Conservation (phyloP, 1,139 yeast species). For the Hemisphaericaspora lyxosophila region DNA sequence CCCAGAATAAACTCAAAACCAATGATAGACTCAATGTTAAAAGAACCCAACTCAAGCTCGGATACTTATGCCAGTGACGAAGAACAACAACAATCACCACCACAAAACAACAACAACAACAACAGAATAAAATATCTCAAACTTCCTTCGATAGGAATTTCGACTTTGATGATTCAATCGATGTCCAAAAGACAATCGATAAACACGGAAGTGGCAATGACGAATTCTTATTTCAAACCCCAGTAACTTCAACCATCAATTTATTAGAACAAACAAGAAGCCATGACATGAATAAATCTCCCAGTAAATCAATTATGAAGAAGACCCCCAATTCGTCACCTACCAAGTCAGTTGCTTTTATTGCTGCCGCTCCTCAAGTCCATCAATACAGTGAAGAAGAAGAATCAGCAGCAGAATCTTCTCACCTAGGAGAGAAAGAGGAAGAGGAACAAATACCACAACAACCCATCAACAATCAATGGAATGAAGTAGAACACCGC, state of each 20-base stretch:
- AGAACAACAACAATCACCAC: conserved; percentile 10
- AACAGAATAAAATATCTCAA: conserved; percentile 4
- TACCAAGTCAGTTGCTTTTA: conserved; percentile 42
- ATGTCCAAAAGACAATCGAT: conserved; percentile 17
- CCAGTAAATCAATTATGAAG: conserved; percentile 44
- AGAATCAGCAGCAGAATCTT: conserved; percentile 1
- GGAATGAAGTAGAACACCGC: conserved; percentile 3
- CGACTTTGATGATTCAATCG: conserved; percentile 22
- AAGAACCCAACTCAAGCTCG: conserved; percentile 31
- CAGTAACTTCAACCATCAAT: conserved; percentile 26
- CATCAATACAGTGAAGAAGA: conserved; percentile 32
- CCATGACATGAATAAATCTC: conserved; percentile 23
- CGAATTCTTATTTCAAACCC: conserved; percentile 33
- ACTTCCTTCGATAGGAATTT: conserved; percentile 30
- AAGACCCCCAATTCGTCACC: conserved; percentile 34
- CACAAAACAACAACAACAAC: conserved; percentile 4
- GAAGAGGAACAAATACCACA: not conserved
- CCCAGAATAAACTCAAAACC: conserved; percentile 19
- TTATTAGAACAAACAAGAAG: conserved; percentile 11
- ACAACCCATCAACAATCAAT: conserved; percentile 4
- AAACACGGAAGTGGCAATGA: conserved; percentile 19
- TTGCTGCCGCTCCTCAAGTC: conserved; percentile 32
- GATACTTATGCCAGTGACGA: conserved; percentile 44
- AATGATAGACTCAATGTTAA: conserved; percentile 22
- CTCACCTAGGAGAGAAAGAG: not conserved